Evolutionary conservation across 495 filamentous ascomycete species (phyloP).

Genomic region (Tuber borchii): DNA sequence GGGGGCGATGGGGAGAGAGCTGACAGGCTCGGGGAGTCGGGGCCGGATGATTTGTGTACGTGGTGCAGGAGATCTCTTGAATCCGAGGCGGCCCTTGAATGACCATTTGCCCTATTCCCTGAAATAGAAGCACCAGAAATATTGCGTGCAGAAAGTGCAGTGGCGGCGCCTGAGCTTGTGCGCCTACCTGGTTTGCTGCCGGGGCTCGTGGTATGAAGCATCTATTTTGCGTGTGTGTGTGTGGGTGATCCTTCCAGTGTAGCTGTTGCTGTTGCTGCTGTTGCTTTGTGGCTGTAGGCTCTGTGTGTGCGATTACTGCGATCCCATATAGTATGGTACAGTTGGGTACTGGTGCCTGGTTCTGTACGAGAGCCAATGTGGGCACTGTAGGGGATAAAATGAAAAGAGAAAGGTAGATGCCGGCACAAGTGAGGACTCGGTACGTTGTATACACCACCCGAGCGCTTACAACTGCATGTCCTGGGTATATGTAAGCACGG

Average conservation of each 20-base stretch:
- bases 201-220: background rate
- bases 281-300: conserved; percentile 15
- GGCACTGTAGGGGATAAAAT: conserved; percentile 1
- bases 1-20: conserved; percentile 11
- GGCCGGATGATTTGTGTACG: conserved; percentile 14
- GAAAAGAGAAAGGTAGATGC: conserved; percentile 6
- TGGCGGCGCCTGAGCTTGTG: background rate
- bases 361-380: conserved; percentile 6
- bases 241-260: conserved; percentile 10
- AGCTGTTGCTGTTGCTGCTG: background rate
- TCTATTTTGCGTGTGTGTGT: conserved; percentile 6
- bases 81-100: conserved; percentile 20
- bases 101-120: conserved; percentile 10
- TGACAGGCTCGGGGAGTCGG: conserved; percentile 17
- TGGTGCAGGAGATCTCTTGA: conserved; percentile 3
- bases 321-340: background rate
- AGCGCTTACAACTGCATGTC: background rate
- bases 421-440: background rate
- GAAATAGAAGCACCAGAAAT: background rate
- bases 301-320: conserved; percentile 20
- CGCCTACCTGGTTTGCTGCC: background rate
- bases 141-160: background rate
- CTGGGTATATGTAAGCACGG: background rate
- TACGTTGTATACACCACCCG: background rate
- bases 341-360: conserved; percentile 11